phyloP scores from a whole-genome alignment of 441 rosid species.

The Eutrema salsugineum region DNA sequence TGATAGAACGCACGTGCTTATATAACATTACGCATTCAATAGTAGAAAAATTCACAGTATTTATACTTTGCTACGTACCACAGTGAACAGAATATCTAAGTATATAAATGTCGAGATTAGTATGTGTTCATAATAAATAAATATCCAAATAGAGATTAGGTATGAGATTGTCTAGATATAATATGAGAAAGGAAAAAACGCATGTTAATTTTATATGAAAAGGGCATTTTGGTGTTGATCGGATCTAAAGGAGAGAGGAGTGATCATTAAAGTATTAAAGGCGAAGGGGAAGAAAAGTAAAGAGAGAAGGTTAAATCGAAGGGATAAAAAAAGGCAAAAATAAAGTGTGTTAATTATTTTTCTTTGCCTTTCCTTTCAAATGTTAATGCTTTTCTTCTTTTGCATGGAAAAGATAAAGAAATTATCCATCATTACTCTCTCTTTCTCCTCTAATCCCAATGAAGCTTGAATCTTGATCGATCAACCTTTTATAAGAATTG shows the following conservation, averaged over 20 bases:
- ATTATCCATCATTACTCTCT: conserved; percentile 26
- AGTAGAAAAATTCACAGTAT: not conserved
- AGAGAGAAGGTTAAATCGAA: conserved; percentile 28
- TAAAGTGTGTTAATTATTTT: conserved; percentile 21
- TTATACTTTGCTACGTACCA: not conserved
- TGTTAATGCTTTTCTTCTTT: conserved; percentile 30
- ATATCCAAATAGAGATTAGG: conserved; percentile 8
- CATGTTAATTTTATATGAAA: conserved; percentile 22
- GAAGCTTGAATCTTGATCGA: conserved; percentile 34
- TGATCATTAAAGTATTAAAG: conserved; percentile 32
- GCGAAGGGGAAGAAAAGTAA: conserved; percentile 15
- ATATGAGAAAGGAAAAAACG: conserved; percentile 5
- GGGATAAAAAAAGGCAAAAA: conserved; percentile 18
- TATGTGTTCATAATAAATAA: not conserved
- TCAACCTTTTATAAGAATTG: conserved; percentile 11
- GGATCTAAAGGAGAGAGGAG: conserved; percentile 25
- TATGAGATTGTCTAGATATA: not conserved
- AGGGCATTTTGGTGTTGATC: conserved; percentile 31
- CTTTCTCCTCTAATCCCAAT: conserved; percentile 37
- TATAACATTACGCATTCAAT: not conserved
- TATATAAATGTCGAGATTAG: not conserved
- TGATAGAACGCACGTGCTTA: not conserved
- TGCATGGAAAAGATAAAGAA: conserved; percentile 35
- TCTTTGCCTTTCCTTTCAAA: conserved; percentile 19
- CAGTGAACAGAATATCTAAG: not conserved